Evolutionary conservation across 768 basidiomycete species (phyloP).

Genomic region (Strobilomyces dryophilus): DNA sequence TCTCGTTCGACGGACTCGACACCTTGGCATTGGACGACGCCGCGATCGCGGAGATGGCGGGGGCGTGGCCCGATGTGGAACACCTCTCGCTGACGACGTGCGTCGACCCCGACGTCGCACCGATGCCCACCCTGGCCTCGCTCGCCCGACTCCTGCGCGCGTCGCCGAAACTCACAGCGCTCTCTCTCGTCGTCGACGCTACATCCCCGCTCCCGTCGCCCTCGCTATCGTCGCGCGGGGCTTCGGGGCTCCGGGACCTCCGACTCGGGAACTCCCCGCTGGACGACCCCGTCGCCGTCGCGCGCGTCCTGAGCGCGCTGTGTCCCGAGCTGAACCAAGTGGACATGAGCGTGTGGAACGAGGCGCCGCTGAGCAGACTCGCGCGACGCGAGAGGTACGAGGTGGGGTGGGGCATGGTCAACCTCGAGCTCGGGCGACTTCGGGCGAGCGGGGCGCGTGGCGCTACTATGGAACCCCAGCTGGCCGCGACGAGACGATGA

Average conservation of each 20-base stretch:
- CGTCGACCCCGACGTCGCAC: constrained; percentile 5
- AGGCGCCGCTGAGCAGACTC: constrained; percentile 10
- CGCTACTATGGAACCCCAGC: too few species aligned
- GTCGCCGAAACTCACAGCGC: constrained; percentile 11
- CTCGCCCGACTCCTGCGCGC: constrained; percentile 10
- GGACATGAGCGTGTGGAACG: constrained; percentile 17
- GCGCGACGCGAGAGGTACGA: constrained; percentile 11
- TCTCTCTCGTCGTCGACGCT: constrained; percentile 25
- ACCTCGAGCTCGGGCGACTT: constrained; percentile 6
- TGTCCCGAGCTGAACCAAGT: constrained; percentile 20
- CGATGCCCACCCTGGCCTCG: constrained; percentile 20
- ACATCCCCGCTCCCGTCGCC: background rate
- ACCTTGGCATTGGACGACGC: constrained; percentile 14
- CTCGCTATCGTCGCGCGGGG: too few species aligned
- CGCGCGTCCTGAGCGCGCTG: constrained; percentile 8
- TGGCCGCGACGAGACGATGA: too few species aligned
- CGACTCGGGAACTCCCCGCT: constrained; percentile 22
- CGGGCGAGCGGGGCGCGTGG: too few species aligned
- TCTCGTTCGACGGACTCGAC: constrained; percentile 16
- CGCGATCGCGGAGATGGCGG: constrained; percentile 11
- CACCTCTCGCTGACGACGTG: constrained; percentile 18
- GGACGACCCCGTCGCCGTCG: constrained; percentile 5
- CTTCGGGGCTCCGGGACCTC: constrained; percentile 6
- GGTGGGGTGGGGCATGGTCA: constrained; percentile 16
- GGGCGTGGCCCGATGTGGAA: constrained; percentile 21